Base-by-base conservation (phyloP, 2,329 filamentous ascomycete genomes). In the Dissoconium aciculare region DNA sequence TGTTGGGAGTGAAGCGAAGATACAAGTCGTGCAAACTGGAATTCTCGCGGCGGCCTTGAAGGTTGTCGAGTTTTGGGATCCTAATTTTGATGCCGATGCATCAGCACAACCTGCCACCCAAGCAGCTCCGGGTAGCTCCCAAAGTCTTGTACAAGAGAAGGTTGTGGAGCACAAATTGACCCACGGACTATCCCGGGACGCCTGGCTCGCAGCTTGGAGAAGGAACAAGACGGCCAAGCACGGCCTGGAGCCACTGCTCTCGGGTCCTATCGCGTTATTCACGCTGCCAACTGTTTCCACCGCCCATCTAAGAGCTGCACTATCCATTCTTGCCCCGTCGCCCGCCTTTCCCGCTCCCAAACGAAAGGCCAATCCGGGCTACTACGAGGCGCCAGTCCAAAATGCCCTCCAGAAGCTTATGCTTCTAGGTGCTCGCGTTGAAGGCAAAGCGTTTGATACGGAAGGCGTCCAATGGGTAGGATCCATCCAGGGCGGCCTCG, bases 21-120 rank as follows among this genome's bases (percentile, higher is more conserved):
- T 95, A 15, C 78, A 91, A 54, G 80, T 92, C 15, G 63, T 98
- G 33, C 78, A 89, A 51, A 89, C 82, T 10, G 79, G 81, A 50
- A 91, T 98, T 50, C 82, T 98, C 52, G 75, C 77, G 42, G 73
- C 81, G 11, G 85, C 87, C 1, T 62, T 95, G 38, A 77, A 78
- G 42, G 71, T 95, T 30, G 75, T 85, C 38, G 87, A 95, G 51
- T 91, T 84, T 58, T 91, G 67, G 53, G 45, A 59, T 17, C 59
- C 62, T 2, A 23, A 43, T 2, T 46, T 47, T 31, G 39, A 40
- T 11, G 10, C 31, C 17, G 26, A 35, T n/a, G 3, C 11, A 5
- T 33, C 35, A 12, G 30, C 26, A 11, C 42, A 52, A 8, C 30
- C 37, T 2, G 49, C 23, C 26, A 25, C 13, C 11, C 30, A 37